Evolutionary conservation across 257 asterid species (phyloP).

Genomic region (Solanum ossicruentum): DNA sequence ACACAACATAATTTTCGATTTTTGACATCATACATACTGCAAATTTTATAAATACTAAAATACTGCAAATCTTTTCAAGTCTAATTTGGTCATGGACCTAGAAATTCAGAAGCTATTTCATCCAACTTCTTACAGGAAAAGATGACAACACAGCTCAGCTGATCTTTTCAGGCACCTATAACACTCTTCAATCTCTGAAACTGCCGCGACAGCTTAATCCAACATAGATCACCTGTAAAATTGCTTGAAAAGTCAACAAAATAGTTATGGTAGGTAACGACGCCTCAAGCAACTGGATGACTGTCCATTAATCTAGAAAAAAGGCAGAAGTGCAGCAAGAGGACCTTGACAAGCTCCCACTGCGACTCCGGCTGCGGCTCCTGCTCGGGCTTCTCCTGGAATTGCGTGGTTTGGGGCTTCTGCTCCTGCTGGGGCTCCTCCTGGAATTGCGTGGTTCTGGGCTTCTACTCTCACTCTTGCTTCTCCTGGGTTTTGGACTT

Average conservation of each 20-base stretch:
- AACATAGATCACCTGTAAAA: neutral
- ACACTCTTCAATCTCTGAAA: neutral
- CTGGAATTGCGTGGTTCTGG: conserved; percentile 27
- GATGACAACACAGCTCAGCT: neutral
- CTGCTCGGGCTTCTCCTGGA: conserved; percentile 36
- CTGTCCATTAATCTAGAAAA: neutral
- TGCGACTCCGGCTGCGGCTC: conserved; percentile 54
- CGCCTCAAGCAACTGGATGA: neutral
- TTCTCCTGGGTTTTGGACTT: conserved; percentile 33
- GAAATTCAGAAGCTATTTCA: neutral
- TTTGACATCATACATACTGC: neutral
- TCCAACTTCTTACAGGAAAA: neutral
- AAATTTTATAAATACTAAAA: neutral
- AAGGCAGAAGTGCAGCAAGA: neutral
- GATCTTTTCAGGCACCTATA: neutral
- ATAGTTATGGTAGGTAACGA: neutral
- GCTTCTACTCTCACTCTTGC: conserved; percentile 48
- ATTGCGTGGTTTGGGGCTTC: conserved; percentile 38
- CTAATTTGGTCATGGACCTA: neutral
- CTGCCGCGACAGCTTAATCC: neutral
- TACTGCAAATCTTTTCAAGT: neutral
- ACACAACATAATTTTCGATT: neutral
- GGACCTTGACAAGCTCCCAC: conserved; percentile 72
- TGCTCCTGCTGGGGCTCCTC: conserved; percentile 33
- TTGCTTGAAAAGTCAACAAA: neutral